These are phyloP conservation scores for Hanseniaspora mollemarum DNA, from an alignment of 805 yeast genomes.

Conservation along the genomic window DNA sequence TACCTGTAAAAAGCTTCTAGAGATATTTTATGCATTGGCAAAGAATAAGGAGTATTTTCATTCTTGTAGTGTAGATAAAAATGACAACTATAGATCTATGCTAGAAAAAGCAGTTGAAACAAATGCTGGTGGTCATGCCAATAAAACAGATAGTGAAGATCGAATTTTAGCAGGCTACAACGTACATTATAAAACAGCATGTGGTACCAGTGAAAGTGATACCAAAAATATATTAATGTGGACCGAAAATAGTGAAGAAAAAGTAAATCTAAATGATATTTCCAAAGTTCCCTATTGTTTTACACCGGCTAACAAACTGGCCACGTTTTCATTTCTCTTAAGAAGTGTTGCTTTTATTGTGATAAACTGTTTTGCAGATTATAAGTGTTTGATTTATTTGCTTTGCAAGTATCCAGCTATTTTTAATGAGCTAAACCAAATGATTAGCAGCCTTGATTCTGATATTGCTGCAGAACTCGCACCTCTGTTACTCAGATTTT, in stretches of 20 bases:
- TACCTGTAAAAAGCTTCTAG: slow-evolving; percentile 38
- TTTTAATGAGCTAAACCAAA: slow-evolving; percentile 17
- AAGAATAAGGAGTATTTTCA: slow-evolving; percentile 8
- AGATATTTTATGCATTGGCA: slow-evolving; percentile 23
- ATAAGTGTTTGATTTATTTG: slow-evolving; percentile 44
- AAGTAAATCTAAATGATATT: slow-evolving; percentile 3
- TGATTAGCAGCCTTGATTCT: not conserved
- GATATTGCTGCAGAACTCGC: slow-evolving; percentile 8
- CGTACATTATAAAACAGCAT: not conserved
- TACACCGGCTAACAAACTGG: slow-evolving; percentile 36
- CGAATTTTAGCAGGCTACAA: not conserved
- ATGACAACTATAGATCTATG: not conserved
- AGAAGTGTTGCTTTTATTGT: slow-evolving; percentile 45
- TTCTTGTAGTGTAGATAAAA: not conserved
- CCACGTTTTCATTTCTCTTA: slow-evolving; percentile 47
- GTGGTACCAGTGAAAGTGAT: not conserved
- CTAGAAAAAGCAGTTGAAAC: not conserved
- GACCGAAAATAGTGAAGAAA: not conserved
- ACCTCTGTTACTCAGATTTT: slow-evolving; percentile 11
- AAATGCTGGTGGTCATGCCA: slow-evolving; percentile 19
- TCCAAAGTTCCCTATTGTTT: slow-evolving; percentile 17
- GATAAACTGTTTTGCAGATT: slow-evolving; percentile 40
- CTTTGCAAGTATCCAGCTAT: slow-evolving; percentile 33
- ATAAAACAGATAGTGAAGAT: not conserved
- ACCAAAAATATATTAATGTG: not conserved